A percentile compares a stretch with the other conserved stretches of the same genome.
These are phyloP conservation scores for Ganoderma multipileum DNA, from an alignment of 1,284 basidiomycete genomes.

Conservation along the genomic window DNA sequence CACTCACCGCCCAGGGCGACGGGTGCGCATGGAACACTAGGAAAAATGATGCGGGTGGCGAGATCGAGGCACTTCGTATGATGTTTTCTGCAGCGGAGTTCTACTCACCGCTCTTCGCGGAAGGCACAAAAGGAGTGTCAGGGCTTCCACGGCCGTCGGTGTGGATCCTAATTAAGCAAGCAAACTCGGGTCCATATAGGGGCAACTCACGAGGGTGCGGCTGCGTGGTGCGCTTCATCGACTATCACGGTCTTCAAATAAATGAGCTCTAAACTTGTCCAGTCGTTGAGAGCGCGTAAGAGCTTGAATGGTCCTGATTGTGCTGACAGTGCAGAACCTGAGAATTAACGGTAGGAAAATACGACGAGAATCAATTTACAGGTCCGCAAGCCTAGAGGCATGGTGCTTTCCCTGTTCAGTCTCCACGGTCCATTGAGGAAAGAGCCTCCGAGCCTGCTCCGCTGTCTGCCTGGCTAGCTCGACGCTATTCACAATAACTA, in stretches of 20 bases:
- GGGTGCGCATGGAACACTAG: neutral
- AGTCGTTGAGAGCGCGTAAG: constrained; percentile 73
- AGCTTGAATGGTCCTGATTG: constrained; percentile 94
- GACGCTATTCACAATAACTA: constrained; percentile 87
- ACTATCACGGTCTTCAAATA: constrained; percentile 87
- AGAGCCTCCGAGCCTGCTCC: constrained; percentile 69
- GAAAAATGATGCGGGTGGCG: neutral
- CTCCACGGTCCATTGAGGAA: constrained; percentile 84
- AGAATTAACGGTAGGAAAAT: neutral
- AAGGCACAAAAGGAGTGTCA: neutral
- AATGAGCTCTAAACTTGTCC: constrained; percentile 79
- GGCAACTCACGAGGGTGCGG: constrained; percentile 78
- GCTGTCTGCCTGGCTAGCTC: constrained; percentile 92
- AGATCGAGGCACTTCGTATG: neutral
- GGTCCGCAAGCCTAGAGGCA: constrained; percentile 85
- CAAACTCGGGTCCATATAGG: neutral
- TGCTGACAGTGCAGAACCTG: constrained; percentile 51
- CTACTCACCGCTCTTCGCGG: neutral
- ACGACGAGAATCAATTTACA: constrained; percentile 53
- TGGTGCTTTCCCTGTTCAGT: constrained; percentile 90
- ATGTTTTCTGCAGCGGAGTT: neutral
- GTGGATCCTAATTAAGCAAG: constrained; percentile 7
- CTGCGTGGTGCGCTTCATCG: constrained; percentile 96
- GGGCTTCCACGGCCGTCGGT: neutral
- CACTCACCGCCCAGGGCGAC: neutral